phyloP scores from a whole-genome alignment of 2,329 filamentous ascomycete genomes.

The Chaetomium olivaceum region DNA sequence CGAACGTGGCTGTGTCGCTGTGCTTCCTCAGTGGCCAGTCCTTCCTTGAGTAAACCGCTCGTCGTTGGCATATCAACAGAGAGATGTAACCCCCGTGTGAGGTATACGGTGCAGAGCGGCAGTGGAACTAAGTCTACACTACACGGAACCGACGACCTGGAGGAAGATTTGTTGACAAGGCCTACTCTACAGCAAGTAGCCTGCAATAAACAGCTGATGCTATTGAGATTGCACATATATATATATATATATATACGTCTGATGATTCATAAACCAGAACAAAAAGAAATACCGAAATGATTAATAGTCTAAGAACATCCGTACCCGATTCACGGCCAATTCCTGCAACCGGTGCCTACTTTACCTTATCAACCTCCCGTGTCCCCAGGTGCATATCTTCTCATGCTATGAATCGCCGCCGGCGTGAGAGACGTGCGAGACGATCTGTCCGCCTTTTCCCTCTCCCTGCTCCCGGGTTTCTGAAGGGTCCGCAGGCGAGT shows the following conservation, averaged over 20 bases:
- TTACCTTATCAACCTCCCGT: not conserved
- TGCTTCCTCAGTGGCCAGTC: not conserved
- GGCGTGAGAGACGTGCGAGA: conserved; percentile 22
- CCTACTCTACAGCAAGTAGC: too few relatives aligned
- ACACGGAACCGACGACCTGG: too few relatives aligned
- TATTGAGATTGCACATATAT: too few relatives aligned
- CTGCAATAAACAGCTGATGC: not conserved
- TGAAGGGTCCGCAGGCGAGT: not conserved
- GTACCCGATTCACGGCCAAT: not conserved
- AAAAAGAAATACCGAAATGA: not conserved
- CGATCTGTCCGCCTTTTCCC: conserved; percentile 12
- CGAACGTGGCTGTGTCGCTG: not conserved
- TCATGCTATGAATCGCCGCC: conserved; percentile 13
- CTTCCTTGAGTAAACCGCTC: not conserved
- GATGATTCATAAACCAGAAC: not conserved
- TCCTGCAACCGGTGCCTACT: not conserved
- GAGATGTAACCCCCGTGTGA: too few relatives aligned
- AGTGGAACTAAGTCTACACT: not conserved
- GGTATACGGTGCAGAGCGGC: not conserved
- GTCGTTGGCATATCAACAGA: not conserved
- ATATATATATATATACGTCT: not conserved
- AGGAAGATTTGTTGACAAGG: not conserved
- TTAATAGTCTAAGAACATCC: not conserved
- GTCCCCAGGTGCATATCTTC: not conserved
- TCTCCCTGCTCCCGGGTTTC: conserved; percentile 3